Base-by-base conservation (phyloP, 495 filamentous ascomycete species). In the Daldinia loculata region DNA sequence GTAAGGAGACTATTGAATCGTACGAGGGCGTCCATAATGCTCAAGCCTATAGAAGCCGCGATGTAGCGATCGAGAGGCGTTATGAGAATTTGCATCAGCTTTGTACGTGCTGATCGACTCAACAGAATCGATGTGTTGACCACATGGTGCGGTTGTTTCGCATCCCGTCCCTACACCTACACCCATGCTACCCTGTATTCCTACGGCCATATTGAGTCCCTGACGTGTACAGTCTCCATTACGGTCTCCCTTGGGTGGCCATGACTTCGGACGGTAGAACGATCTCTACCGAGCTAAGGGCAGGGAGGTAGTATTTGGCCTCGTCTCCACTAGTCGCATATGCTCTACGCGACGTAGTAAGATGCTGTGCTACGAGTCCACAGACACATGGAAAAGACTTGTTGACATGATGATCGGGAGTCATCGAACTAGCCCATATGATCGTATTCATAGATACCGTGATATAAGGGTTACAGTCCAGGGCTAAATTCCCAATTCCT, bases 121-220 rank as follows among this genome's bases (percentile, higher is more conserved):
- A 69, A 67, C 68, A 74, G 61, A 66, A 66, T 61, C 63, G 64
- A 67, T 62, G 57, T 62, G 70, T 66, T 70, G 65, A 63, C 73
- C 74, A 75, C 73, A 74, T 69, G 65, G 68, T 74, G 64, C 56
- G 55, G 70, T 70, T 63, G 70, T 70, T 75, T 70, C 64, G 67
- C 60, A 72, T 69, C 43, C 69, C 56, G 62, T 66, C 29, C 62
- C 67, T 74, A 75, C 62, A 60, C 60, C 58, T 71, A 75, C 67
- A 67, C 63, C 69, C 64, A 66, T 70, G 69, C 60, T 66, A 71
- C 66, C 70, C 66, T 74, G 72, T 76, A 75, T 72, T 66, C 65
- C 45, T 68, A 66, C 56, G 65, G 72, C 67, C 55, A 72, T 61
- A 71, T 71, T 67, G 63, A 60, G 61, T 43, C 60, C 39, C 66